phyloP scores from a whole-genome alignment of 106 monocot species.

The Allium fistulosum region DNA sequence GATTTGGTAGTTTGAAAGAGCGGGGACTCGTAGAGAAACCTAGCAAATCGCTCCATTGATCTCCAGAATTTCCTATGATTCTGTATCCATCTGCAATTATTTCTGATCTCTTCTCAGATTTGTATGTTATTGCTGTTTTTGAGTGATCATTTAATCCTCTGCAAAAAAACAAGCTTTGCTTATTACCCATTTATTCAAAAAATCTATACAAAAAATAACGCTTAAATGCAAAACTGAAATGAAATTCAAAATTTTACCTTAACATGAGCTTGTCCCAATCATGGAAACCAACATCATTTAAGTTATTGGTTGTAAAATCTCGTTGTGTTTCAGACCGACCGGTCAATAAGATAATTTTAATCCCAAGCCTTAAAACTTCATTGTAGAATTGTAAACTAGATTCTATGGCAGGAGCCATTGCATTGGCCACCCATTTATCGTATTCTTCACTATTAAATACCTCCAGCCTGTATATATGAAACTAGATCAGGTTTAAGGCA shows the following conservation, averaged over 20 bases:
- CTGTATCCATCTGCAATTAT: conserved; percentile 36
- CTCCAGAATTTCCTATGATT: conserved; percentile 53
- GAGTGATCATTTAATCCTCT: conserved; percentile 27
- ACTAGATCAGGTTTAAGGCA: neutral
- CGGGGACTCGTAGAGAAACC: conserved; percentile 24
- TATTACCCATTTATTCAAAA: too few relatives aligned
- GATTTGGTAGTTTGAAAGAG: conserved; percentile 67
- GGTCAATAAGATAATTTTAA: conserved; percentile 68
- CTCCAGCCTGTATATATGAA: conserved; percentile 44
- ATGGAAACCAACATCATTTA: conserved; percentile 41
- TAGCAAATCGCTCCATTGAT: conserved; percentile 60
- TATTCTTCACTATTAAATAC: conserved; percentile 56
- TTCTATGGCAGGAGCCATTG: conserved; percentile 55
- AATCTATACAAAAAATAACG: too few relatives aligned
- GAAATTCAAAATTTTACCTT: conserved; percentile 29
- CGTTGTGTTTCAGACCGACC: conserved; percentile 67
- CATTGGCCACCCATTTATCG: conserved; percentile 63
- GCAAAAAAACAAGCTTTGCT: neutral
- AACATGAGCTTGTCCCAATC: conserved; percentile 79
- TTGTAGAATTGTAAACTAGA: conserved; percentile 59
- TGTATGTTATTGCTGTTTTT: conserved; percentile 40
- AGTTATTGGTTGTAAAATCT: conserved; percentile 49
- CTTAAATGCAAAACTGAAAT: neutral
- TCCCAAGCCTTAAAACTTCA: conserved; percentile 44
- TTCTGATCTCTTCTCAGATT: conserved; percentile 49